These are phyloP conservation scores for Candida tammaniensis DNA, from an alignment of 805 yeast genomes.

Conservation along the genomic window DNA sequence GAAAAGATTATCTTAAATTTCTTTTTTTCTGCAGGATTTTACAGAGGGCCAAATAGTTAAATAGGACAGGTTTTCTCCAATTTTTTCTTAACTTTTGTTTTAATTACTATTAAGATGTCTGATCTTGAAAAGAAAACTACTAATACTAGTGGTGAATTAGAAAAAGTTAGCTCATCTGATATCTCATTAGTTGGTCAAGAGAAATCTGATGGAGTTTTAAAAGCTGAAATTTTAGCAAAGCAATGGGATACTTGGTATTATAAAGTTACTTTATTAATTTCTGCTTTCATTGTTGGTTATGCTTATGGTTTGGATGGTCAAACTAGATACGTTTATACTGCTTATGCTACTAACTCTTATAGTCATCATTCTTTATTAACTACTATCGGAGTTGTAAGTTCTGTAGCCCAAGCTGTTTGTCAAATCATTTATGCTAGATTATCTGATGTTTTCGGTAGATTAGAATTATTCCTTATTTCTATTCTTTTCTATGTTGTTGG, in stretches of 20 bases:
- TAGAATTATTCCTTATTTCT: constrained; percentile 47
- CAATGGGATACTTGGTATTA: constrained; percentile 35
- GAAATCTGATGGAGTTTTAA: constrained; percentile 51
- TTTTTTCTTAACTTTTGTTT: background rate
- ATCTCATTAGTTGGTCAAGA: constrained; percentile 8
- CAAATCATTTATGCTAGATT: constrained; percentile 62
- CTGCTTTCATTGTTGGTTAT: constrained; percentile 55
- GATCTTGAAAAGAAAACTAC: constrained; percentile 5
- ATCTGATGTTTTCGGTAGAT: constrained; percentile 65
- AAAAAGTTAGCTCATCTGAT: constrained; percentile 3
- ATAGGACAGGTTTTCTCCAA: too few relatives aligned
- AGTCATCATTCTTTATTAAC: constrained; percentile 54
- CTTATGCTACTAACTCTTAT: constrained; percentile 51
- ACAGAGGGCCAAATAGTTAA: too few relatives aligned
- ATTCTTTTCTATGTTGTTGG: constrained; percentile 59
- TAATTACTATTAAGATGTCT: background rate
- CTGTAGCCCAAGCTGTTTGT: constrained; percentile 63
- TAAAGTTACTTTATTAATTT: constrained; percentile 43
- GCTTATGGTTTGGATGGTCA: constrained; percentile 58
- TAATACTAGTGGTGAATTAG: background rate
- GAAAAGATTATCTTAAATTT: too few relatives aligned
- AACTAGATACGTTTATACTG: constrained; percentile 39
- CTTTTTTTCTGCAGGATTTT: background rate
- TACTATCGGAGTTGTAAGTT: constrained; percentile 54
- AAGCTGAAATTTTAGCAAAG: constrained; percentile 51